phyloP scores from a whole-genome alignment of 2,329 filamentous ascomycete species.

The Neofusicoccum parvum region DNA sequence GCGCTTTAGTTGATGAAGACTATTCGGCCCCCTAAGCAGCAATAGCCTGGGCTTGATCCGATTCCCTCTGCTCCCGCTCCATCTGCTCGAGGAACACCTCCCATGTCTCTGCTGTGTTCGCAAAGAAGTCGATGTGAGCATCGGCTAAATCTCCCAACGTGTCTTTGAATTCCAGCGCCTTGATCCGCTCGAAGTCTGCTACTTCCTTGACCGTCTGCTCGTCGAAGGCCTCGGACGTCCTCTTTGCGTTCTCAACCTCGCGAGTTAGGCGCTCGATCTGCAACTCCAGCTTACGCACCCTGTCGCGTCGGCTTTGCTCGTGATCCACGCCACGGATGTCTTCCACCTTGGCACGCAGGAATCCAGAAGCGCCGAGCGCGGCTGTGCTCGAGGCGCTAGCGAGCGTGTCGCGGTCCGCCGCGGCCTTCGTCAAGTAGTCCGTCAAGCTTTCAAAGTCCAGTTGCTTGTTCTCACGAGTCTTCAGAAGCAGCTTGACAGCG shows the following conservation, averaged over 20 bases:
- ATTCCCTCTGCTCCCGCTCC: conserved; percentile 60
- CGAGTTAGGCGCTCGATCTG: conserved; percentile 88
- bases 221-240: conserved; percentile 88
- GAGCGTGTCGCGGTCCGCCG: conserved; percentile 80
- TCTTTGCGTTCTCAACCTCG: conserved; percentile 83
- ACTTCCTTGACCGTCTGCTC: conserved; percentile 95
- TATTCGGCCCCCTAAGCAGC: not conserved
- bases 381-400: conserved; percentile 64
- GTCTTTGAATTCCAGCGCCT: conserved; percentile 86
- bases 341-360: conserved; percentile 91
- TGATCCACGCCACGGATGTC: conserved; percentile 97
- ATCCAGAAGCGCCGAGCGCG: conserved; percentile 75
- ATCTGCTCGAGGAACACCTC: conserved; percentile 87
- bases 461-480: conserved; percentile 94
- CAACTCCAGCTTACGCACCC: conserved; percentile 85
- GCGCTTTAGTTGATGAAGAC: not conserved
- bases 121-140: conserved; percentile 85
- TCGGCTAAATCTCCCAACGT: conserved; percentile 83
- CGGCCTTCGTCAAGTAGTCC: conserved; percentile 92
- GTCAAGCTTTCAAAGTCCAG: conserved; percentile 95
- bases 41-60: not conserved
- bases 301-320: conserved; percentile 84
- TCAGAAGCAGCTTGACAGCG: conserved; percentile 85
- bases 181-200: conserved; percentile 93
- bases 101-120: conserved; percentile 78